Conservation (phyloP, 176 grass and related monocot species). For the Rhipidocladum racemiflorum region DNA sequence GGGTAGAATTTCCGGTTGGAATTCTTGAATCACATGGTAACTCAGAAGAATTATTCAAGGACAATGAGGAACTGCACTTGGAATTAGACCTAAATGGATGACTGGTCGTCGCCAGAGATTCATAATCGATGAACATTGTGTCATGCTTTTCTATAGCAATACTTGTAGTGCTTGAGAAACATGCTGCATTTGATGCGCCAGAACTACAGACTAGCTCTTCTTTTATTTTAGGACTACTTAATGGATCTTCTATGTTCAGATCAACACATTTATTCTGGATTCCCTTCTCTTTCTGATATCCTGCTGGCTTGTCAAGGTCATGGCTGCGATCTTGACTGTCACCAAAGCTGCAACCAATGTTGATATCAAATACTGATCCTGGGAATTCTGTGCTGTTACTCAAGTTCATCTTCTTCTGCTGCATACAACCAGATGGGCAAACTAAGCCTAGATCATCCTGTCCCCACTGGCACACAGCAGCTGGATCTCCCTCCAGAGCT, state of each 20-base stretch:
- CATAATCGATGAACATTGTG: conserved; percentile 19
- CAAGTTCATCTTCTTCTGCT: conserved; percentile 26
- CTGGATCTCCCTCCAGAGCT: conserved; percentile 67
- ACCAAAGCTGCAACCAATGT: conserved; percentile 20
- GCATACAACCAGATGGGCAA: conserved; percentile 23
- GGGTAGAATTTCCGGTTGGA: conserved; percentile 19
- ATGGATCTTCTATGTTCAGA: conserved; percentile 43
- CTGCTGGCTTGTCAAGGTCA: conserved; percentile 27
- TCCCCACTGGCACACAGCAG: conserved; percentile 37
- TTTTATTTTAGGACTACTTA: conserved; percentile 25
- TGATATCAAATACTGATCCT: background rate
- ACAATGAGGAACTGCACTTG: conserved; percentile 24
- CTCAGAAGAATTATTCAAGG: conserved; percentile 43
- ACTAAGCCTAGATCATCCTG: conserved; percentile 36
- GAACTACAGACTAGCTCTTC: conserved; percentile 23
- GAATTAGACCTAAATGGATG: conserved; percentile 27
- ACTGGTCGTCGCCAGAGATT: conserved; percentile 16
- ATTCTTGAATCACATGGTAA: conserved; percentile 21
- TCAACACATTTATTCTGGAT: conserved; percentile 31
- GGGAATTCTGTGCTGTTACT: conserved; percentile 21
- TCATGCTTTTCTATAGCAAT: background rate
- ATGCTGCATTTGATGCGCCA: conserved; percentile 11
- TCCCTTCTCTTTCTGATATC: background rate
- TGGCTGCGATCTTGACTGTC: background rate
- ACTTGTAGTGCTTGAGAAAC: conserved; percentile 26